Percentiles rank a stretch among this genome's conserved stretches.
Evolutionary conservation across 2,329 filamentous ascomycete genomes (phyloP).

Genomic region (Clarireedia sp.): DNA sequence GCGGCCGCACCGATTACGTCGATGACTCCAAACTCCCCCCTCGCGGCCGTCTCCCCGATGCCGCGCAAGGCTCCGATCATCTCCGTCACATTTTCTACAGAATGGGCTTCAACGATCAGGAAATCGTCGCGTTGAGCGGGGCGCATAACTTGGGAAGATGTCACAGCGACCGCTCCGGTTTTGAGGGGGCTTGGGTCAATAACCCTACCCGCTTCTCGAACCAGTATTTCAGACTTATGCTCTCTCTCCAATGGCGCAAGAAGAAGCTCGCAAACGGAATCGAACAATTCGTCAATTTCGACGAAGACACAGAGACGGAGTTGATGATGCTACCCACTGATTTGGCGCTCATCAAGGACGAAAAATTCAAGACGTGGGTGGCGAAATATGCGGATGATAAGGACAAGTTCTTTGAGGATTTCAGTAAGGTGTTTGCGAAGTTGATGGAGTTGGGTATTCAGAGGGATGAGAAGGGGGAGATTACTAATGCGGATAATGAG

Average conservation of each 20-base stretch:
- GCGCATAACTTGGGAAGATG: conserved; percentile 50
- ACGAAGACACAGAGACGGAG: conserved; percentile 45
- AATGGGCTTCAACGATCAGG: conserved; percentile 53
- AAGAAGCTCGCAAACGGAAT: conserved; percentile 45
- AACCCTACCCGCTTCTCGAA: conserved; percentile 52
- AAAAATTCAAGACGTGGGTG: conserved; percentile 47
- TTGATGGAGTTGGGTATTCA: conserved; percentile 52
- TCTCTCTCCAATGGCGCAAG: conserved; percentile 45
- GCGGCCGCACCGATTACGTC: conserved; percentile 54
- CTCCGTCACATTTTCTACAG: conserved; percentile 48
- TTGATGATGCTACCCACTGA: conserved; percentile 63
- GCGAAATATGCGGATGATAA: conserved; percentile 52
- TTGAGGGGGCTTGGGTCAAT: conserved; percentile 51
- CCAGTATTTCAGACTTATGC: conserved; percentile 47
- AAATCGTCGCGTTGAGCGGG: conserved; percentile 49
- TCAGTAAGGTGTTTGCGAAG: conserved; percentile 50
- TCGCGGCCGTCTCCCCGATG: conserved; percentile 48
- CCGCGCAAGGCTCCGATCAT: conserved; percentile 45
- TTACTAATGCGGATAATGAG: conserved; percentile 49
- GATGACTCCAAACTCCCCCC: conserved; percentile 52
- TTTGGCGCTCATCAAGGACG: conserved; percentile 48
- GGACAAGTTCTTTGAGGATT: conserved; percentile 54
- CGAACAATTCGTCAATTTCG: conserved; percentile 50
- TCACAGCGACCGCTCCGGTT: conserved; percentile 47
- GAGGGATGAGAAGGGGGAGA: conserved; percentile 43